phyloP scores from a whole-genome alignment of 2,329 filamentous ascomycete genomes.

The Aspergillus clavatus region DNA sequence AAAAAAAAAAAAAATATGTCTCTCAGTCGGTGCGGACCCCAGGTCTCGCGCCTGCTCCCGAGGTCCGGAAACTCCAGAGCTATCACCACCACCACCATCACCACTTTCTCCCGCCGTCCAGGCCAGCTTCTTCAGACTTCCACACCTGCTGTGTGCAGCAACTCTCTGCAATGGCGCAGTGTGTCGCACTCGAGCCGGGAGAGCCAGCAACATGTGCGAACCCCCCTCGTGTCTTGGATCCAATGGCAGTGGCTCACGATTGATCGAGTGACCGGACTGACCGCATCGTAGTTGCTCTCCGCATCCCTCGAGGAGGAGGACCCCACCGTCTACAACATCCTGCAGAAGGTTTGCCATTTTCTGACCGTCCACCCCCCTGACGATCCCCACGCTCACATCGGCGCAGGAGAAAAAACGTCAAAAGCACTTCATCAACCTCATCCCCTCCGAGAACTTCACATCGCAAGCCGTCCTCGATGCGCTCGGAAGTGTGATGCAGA shows the following conservation, averaged over 20 bases:
- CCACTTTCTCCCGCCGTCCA: constrained; percentile 22
- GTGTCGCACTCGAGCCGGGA: constrained; percentile 38
- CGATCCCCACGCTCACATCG: constrained; percentile 19
- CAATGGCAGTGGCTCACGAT: too few species aligned
- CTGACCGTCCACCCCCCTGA: too few species aligned
- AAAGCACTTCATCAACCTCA: constrained; percentile 97
- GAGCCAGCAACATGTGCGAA: constrained; percentile 39
- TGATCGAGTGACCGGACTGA: too few species aligned
- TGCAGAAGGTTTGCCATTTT: constrained; percentile 72
- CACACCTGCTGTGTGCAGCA: neutral
- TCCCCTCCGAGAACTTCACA: constrained; percentile 93
- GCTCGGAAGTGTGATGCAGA: constrained; percentile 91
- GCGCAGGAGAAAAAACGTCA: constrained; percentile 85
- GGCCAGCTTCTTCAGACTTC: constrained; percentile 18
- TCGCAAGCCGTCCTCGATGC: constrained; percentile 89
- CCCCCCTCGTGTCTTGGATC: neutral
- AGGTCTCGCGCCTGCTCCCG: constrained; percentile 29
- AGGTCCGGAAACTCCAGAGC: constrained; percentile 30
- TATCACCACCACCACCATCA: constrained; percentile 16
- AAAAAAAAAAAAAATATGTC: too few species aligned
- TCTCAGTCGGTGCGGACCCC: constrained; percentile 35
- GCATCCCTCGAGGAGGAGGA: constrained; percentile 78
- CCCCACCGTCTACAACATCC: constrained; percentile 78
- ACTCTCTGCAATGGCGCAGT: constrained; percentile 33
- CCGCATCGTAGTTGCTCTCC: constrained; percentile 62